phyloP scores from a whole-genome alignment of 169 alveolate species.

The Besnoitia besnoiti region DNA sequence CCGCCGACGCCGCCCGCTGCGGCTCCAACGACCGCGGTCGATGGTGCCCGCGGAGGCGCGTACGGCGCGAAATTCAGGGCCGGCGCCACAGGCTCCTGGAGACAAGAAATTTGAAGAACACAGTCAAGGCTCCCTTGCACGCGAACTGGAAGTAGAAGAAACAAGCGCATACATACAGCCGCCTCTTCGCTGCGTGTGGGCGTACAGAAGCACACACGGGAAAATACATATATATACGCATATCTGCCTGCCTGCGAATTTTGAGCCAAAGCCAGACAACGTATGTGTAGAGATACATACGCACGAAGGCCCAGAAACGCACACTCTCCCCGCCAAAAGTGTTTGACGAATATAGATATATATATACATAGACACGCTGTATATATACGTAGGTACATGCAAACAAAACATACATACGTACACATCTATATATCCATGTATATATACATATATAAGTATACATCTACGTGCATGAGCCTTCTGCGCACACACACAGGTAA shows the following conservation, averaged over 20 bases:
- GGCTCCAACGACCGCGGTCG: conserved; percentile 20
- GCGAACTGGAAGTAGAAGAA: too few relatives aligned
- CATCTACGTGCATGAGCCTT: neutral
- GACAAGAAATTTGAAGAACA: too few relatives aligned
- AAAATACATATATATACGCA: neutral
- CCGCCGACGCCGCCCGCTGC: neutral
- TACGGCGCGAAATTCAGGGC: neutral
- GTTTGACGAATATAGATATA: too few relatives aligned
- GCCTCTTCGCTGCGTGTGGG: too few relatives aligned
- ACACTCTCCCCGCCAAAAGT: too few relatives aligned
- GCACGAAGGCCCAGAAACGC: too few relatives aligned
- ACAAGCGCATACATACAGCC: too few relatives aligned
- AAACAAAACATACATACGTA: neutral
- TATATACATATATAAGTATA: neutral
- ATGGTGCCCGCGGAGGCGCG: conserved; percentile 10
- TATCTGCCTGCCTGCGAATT: too few relatives aligned
- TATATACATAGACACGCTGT: neutral
- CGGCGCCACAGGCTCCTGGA: neutral
- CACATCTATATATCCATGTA: neutral
- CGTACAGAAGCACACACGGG: neutral
- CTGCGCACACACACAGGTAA: too few relatives aligned
- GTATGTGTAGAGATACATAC: too few relatives aligned
- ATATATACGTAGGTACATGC: neutral
- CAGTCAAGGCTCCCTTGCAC: neutral
- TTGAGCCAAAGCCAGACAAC: too few relatives aligned